phyloP scores from a whole-genome alignment of 2,329 filamentous ascomycete genomes.

The Passalora sequoiae region DNA sequence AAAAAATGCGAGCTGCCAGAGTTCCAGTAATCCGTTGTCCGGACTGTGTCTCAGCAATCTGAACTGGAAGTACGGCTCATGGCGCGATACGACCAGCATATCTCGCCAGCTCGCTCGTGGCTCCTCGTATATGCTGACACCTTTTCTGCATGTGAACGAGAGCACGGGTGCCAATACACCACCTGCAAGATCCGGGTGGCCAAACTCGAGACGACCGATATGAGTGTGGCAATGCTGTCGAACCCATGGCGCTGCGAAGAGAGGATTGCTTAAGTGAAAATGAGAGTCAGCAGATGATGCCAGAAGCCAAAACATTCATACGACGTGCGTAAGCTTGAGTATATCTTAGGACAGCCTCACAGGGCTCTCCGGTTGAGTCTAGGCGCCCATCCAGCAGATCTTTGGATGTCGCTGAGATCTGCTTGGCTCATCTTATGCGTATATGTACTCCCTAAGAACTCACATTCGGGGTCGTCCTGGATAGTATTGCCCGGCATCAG shows the following conservation, averaged over 20 bases:
- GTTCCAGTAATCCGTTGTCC: background rate
- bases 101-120: constrained; percentile 1
- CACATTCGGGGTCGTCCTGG: background rate
- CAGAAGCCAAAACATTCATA: too few relatives aligned
- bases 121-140: background rate
- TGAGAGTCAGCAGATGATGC: too few relatives aligned
- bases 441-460: too few relatives aligned
- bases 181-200: background rate
- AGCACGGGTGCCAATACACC: background rate
- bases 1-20: constrained; percentile 1
- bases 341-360: too few relatives aligned
- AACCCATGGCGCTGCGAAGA: background rate
- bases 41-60: constrained; percentile 2
- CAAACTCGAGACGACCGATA: constrained; percentile 1
- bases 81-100: background rate
- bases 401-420: too few relatives aligned
- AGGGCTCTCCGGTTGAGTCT: too few relatives aligned
- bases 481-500: background rate
- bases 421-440: too few relatives aligned
- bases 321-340: too few relatives aligned
- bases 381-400: too few relatives aligned
- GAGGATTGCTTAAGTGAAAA: too few relatives aligned
- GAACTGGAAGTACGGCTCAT: constrained; percentile 4
- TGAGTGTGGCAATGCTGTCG: constrained; percentile 3
- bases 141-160: background rate